A percentile compares a stretch with the other conserved stretches of the same genome.
These are phyloP conservation scores for Andrographis paniculata DNA, from an alignment of 305 asterid species.

Conservation along the genomic window DNA sequence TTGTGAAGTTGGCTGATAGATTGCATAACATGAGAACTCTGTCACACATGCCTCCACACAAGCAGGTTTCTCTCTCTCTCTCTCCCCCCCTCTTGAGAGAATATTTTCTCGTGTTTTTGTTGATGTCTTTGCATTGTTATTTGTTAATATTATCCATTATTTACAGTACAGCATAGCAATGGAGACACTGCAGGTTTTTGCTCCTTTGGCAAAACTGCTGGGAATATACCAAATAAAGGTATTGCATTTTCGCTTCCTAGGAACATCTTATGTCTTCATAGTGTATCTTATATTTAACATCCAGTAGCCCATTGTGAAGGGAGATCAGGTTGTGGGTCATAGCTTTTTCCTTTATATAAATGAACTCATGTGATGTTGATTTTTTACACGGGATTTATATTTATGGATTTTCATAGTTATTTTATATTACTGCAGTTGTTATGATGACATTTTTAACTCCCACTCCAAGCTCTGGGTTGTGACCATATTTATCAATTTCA, in stretches of 20 bases:
- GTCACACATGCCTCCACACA: conserved; percentile 95
- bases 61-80: conserved; percentile 44
- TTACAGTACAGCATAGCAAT: conserved; percentile 81
- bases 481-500: no score
- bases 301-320: no score
- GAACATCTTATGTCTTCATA: no score
- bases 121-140: conserved; percentile 14
- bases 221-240: conserved; percentile 97
- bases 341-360: not conserved
- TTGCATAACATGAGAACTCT: conserved; percentile 94
- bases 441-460: no score
- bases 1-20: conserved; percentile 91
- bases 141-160: conserved; percentile 17
- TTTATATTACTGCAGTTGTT: not conserved
- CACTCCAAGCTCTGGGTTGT: no score
- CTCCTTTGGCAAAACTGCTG: conserved; percentile 87
- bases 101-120: conserved; percentile 2
- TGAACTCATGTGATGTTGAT: not conserved
- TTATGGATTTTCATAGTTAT: not conserved
- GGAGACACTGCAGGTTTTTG: conserved; percentile 95
- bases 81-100: not conserved
- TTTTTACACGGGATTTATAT: not conserved
- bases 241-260: not conserved
- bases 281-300: no score
- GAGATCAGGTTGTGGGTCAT: no score